A percentile compares a stretch with the other conserved stretches of the same genome.
Conservation (phyloP, 768 basidiomycete genomes). For the Cubamyces sp. region DNA sequence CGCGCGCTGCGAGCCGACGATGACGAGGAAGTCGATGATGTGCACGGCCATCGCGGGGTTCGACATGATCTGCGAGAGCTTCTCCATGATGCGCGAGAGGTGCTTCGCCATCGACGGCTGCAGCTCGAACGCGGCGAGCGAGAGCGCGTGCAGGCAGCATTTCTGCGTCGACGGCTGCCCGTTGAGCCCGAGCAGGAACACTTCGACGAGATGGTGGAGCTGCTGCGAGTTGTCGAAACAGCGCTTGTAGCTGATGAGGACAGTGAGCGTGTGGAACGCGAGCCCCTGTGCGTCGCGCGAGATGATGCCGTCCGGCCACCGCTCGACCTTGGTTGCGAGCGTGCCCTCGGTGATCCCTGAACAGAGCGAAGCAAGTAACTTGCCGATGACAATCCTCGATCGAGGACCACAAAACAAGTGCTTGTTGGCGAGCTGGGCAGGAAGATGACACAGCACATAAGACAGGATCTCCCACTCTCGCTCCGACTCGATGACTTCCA, state of each 20-base stretch:
- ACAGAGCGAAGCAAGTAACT: conserved; percentile 70
- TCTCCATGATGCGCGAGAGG: conserved; percentile 80
- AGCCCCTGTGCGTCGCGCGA: conserved; percentile 84
- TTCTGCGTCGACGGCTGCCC: conserved; percentile 79
- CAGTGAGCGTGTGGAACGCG: conserved; percentile 84
- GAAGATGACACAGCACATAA: conserved; percentile 89
- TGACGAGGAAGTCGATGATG: conserved; percentile 88
- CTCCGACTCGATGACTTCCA: conserved; percentile 71
- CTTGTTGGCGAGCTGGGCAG: conserved; percentile 91
- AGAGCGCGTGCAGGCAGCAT: conserved; percentile 87
- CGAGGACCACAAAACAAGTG: conserved; percentile 94
- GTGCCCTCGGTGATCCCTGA: conserved; percentile 60
- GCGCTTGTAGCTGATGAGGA: conserved; percentile 83
- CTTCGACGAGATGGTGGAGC: conserved; percentile 73
- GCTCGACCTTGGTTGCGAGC: conserved; percentile 58
- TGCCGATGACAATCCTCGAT: conserved; percentile 63
- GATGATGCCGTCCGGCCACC: conserved; percentile 66
- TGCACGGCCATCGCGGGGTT: conserved; percentile 94
- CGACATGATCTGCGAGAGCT: conserved; percentile 92
- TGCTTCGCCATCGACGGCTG: conserved; percentile 79
- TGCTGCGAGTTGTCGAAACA: conserved; percentile 68
- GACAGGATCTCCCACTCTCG: conserved; percentile 92
- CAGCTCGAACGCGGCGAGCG: conserved; percentile 86
- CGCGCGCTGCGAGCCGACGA: conserved; percentile 78
- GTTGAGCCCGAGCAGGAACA: conserved; percentile 69